These are phyloP conservation scores for Solanum neorickii DNA, from an alignment of 257 asterid genomes.

Conservation along the genomic window DNA sequence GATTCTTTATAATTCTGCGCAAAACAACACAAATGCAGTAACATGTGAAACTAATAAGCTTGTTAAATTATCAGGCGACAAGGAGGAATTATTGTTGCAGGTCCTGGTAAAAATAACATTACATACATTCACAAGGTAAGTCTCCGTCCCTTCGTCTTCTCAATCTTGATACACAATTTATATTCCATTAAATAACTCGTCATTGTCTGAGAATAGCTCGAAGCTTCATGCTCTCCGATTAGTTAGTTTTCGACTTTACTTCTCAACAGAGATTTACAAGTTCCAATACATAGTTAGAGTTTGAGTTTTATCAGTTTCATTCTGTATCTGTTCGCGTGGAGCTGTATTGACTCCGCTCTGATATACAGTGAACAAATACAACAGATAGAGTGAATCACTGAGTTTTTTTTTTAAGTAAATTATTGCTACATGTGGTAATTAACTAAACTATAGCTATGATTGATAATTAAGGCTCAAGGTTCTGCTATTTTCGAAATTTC, in stretches of 20 bases:
- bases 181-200: neutral
- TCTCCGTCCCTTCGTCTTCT: neutral
- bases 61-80: slow-evolving; percentile 56
- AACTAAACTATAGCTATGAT: neutral
- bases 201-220: neutral
- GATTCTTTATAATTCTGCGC: no score
- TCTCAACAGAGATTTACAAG: neutral
- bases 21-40: neutral
- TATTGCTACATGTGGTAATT: neutral
- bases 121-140: slow-evolving; percentile 74
- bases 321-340: no score
- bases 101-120: slow-evolving; percentile 79
- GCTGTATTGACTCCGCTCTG: neutral
- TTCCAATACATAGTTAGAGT: neutral
- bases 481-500: neutral
- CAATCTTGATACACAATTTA: neutral
- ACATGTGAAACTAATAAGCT: neutral
- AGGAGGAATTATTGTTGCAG: slow-evolving; percentile 92
- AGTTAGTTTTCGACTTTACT: neutral
- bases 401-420: neutral
- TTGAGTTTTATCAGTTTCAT: neutral
- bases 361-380: neutral
- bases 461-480: neutral
- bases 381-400: neutral
- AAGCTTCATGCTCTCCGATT: neutral